Base-by-base conservation (phyloP, 805 yeast genomes). In the Wickerhamomyces ciferrii region DNA sequence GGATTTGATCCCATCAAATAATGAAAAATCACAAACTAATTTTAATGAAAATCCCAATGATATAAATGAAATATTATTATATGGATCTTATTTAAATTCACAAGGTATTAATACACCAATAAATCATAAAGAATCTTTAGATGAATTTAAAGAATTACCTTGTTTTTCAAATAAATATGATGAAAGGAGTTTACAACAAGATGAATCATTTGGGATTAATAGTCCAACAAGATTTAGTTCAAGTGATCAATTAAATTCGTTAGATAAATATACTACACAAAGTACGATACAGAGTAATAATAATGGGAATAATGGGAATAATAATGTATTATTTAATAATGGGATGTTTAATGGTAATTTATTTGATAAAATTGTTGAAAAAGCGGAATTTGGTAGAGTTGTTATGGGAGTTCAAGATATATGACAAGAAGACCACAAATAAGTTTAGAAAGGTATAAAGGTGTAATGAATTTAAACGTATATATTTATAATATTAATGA, bases 351-450 rank as follows among this genome's bases (percentile, higher is more conserved):
- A 45, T 9, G 43, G 47, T 8, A 43, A 46, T 11, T 25, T 55
- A 14, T 40, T 56, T 24, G 41, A 37, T 5, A 46, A 50, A 18
- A 49, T 56, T 13, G 54, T 53, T 6, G 43, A 44, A 18, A 50
- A 47, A 25, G 61, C 58, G 2, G 57, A 56, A 35, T 10, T 55
- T 3, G 55, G 54, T 3, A 46, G 58, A 14, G 49, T 55, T 5
- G 27, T 50, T 19, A 52, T 56, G 53, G 59, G 53, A 13, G 48
- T 56, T 13, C 47, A 48, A 45, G 53, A 49, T 19, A 45, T 45
- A 24, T 45, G 31, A 27, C 31, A 27, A 24, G 27, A 24, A 24
- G 27, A 24, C 8, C 8, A 23, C 25, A 23, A 23, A 23, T 23
- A n/a, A n/a, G n/a, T n/a, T n/a, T n/a, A n/a, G n/a, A n/a, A n/a